Evolutionary conservation across 2,329 filamentous ascomycete species (phyloP).

Genomic region (Pseudogymnoascus sp.): DNA sequence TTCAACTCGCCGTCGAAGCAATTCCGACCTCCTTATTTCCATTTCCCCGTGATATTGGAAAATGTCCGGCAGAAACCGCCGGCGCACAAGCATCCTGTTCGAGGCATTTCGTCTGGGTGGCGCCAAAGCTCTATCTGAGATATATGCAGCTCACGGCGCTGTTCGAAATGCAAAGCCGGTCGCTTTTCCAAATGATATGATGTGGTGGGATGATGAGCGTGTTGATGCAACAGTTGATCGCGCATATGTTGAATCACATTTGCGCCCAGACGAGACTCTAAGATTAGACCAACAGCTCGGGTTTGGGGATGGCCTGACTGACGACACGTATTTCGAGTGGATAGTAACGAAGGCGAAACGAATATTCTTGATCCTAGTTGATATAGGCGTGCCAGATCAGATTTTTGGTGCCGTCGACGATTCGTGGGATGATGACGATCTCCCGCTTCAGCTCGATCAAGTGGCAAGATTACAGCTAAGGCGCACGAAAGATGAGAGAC

Average conservation of each 20-base stretch:
- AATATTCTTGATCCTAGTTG: slow-evolving; percentile 62
- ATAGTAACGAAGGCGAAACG: slow-evolving; percentile 60
- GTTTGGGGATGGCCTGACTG: slow-evolving; percentile 58
- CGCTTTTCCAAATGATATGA: slow-evolving; percentile 14
- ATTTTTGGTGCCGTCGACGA: slow-evolving; percentile 70
- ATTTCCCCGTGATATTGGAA: not conserved
- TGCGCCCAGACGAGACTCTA: slow-evolving; percentile 53
- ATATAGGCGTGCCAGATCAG: slow-evolving; percentile 61
- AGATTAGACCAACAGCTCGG: slow-evolving; percentile 53
- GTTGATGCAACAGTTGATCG: slow-evolving; percentile 63
- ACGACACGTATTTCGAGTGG: slow-evolving; percentile 73
- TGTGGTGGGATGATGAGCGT: slow-evolving; percentile 65
- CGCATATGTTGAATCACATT: slow-evolving; percentile 56
- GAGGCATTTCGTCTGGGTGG: not conserved
- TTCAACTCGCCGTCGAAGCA: not conserved
- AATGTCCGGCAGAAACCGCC: not conserved
- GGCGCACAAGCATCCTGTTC: not conserved
- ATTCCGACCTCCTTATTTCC: not conserved
- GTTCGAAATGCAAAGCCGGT: slow-evolving; percentile 5
- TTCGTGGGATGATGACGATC: slow-evolving; percentile 68
- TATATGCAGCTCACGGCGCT: slow-evolving; percentile 8
- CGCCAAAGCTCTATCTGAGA: not conserved
- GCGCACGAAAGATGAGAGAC: slow-evolving; percentile 47
- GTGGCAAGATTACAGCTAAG: slow-evolving; percentile 56
- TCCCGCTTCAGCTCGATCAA: slow-evolving; percentile 59